Base-by-base conservation (phyloP, 768 basidiomycete genomes). In the Postia placenta region DNA sequence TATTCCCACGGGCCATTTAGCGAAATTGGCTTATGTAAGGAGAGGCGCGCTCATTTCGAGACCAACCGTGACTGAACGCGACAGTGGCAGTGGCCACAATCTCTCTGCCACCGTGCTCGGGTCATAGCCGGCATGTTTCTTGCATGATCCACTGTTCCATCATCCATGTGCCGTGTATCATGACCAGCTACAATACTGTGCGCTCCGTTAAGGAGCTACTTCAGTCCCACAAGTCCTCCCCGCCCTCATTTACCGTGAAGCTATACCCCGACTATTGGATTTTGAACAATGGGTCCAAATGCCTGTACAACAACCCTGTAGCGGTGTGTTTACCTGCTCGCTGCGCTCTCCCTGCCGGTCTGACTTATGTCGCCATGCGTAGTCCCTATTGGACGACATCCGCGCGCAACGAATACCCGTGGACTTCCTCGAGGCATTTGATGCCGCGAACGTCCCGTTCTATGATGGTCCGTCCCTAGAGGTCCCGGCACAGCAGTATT, bases 371-470 rank as follows among this genome's bases (percentile, higher is more conserved):
- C 42, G 22, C 48, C 19, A 11, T 38, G 39, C 49, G 20, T 58
- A 92, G 89, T 82, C 84, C 39, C 66, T 92, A 5, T 72, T 92
- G 35, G 90, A 92, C 59, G 90, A 92, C 60, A 82, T 92, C 47
- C 79, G 87, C 41, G 83, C 83, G 6, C 80, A 87, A 56, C 75
- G 88, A 41, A 91, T 92, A 73, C 90, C 90, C 11, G 81, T 85
- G 25, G 90, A 92, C 67, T 90, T 88, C 62, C 71, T 91, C 11
- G 86, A 90, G 52, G 67, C 90, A 24, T 90, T 92, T 56, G 85
- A 92, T 53, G 67, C 74, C 19, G 79, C 81, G 3, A 74, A 73
- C 49, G 75, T 89, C 3, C 86, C 87, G 19, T 92, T 89, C 65
- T 92, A 91, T 63, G 86, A 92, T 63, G 90, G 89, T 88, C 51